A percentile compares a stretch with the other conserved stretches of the same genome.
Evolutionary conservation across 2,329 filamentous ascomycete species (phyloP).

Genomic region (Beauveria caledonica): DNA sequence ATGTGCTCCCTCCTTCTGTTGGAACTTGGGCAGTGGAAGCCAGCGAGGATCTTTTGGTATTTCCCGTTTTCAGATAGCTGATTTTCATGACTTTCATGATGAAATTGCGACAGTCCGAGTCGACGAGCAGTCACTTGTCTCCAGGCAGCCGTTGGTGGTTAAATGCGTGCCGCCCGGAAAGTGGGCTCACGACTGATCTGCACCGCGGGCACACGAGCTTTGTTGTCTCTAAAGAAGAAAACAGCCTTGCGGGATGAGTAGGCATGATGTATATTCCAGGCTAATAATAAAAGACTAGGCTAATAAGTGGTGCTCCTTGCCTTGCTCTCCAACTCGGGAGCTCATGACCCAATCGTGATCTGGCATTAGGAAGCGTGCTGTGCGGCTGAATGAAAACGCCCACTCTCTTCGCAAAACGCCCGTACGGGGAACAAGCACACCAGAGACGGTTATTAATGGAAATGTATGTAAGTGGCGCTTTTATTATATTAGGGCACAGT

Average conservation of each 20-base stretch:
- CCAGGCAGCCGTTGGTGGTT: background rate
- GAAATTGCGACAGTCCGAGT: background rate
- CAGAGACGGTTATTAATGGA: background rate
- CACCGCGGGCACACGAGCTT: constrained; percentile 6
- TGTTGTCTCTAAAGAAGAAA: background rate
- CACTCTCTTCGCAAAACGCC: constrained; percentile 2
- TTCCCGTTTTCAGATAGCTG: background rate
- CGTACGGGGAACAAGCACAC: background rate
- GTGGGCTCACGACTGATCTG: background rate
- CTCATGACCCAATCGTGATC: constrained; percentile 2
- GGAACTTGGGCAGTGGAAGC: background rate
- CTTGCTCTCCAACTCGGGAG: background rate
- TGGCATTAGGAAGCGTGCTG: background rate
- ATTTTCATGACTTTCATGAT: constrained; percentile 7
- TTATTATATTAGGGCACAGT: background rate
- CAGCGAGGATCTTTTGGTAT: background rate
- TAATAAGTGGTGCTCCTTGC: background rate
- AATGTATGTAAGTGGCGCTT: background rate
- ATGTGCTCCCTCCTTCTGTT: background rate
- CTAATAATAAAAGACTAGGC: background rate
- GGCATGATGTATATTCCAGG: background rate
- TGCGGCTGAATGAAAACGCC: constrained; percentile 3
- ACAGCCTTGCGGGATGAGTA: constrained; percentile 7
- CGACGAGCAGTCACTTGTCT: background rate
- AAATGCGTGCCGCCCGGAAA: background rate